Evolutionary conservation across 2,329 filamentous ascomycete genomes (phyloP).

Genomic region (Cladosporium sp.): DNA sequence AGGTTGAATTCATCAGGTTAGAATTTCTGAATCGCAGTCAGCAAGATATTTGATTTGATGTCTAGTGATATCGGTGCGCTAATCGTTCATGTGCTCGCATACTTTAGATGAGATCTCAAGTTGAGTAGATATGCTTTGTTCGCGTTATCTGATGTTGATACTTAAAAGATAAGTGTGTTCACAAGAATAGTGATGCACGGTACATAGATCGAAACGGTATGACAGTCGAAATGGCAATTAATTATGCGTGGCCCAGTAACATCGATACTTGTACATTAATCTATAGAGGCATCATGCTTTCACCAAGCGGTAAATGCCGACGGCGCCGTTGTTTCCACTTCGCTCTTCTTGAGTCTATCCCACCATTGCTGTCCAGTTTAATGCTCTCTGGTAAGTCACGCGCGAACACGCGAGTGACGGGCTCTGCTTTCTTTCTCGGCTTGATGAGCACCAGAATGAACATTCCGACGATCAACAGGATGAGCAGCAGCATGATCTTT

Average conservation of each 20-base stretch:
- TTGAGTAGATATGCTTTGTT: neutral
- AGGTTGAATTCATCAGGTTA: neutral
- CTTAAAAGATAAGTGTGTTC: too few relatives aligned
- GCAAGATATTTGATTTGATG: neutral
- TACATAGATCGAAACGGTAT: neutral
- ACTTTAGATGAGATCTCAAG: too few relatives aligned
- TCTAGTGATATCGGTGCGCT: neutral
- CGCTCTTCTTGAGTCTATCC: slow-evolving; percentile 21
- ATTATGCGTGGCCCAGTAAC: neutral
- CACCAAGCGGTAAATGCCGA: slow-evolving; percentile 13
- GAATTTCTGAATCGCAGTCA: too few relatives aligned
- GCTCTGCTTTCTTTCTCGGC: slow-evolving; percentile 55
- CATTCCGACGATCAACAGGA: slow-evolving; percentile 80
- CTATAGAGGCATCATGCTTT: slow-evolving; percentile 17
- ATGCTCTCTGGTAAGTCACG: neutral
- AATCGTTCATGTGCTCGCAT: neutral
- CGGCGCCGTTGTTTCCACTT: slow-evolving; percentile 32
- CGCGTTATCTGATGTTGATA: too few relatives aligned
- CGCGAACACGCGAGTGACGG: neutral
- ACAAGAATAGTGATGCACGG: neutral
- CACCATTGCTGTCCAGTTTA: neutral
- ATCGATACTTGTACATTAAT: slow-evolving; percentile 5
- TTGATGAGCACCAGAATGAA: slow-evolving; percentile 84
- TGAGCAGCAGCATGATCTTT: slow-evolving; percentile 86
- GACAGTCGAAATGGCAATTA: neutral